These are phyloP conservation scores for Diaporthe amygdali DNA, from an alignment of 2,329 filamentous ascomycete species.

Conservation along the genomic window DNA sequence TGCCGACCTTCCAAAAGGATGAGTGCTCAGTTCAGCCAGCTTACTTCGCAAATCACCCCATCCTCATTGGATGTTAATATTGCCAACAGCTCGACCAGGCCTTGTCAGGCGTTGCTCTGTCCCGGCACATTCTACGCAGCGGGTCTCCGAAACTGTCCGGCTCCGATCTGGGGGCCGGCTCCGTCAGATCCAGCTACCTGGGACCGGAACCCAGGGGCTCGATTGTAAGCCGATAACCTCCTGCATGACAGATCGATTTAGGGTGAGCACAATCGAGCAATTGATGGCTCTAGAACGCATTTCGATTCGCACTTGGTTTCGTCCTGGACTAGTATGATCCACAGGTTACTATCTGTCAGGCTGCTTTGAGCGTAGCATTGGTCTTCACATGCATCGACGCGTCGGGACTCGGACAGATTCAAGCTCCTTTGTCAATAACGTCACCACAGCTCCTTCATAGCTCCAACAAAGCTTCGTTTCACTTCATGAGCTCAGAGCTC, in stretches of 20 bases:
- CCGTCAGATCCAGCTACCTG: background rate
- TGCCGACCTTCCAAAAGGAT: background rate
- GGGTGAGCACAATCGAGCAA: background rate
- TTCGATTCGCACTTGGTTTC: background rate
- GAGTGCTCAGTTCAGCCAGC: too few relatives aligned
- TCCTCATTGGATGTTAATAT: background rate
- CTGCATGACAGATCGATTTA: background rate
- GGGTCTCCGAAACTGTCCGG: slow-evolving; percentile 1
- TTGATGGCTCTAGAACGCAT: background rate
- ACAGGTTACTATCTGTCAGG: background rate
- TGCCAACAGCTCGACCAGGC: background rate
- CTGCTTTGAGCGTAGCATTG: background rate
- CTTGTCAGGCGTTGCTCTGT: background rate
- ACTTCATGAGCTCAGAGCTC: background rate
- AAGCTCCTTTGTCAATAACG: slow-evolving; percentile 21
- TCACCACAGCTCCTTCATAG: slow-evolving; percentile 18
- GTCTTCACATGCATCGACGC: background rate
- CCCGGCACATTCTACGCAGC: background rate
- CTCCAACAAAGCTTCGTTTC: background rate
- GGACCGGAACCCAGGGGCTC: background rate
- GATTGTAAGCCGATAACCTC: slow-evolving; percentile 1
- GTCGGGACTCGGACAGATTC: slow-evolving; percentile 21
- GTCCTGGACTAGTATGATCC: background rate
- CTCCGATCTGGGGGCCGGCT: slow-evolving; percentile 2
- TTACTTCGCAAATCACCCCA: background rate